Evolutionary conservation across 495 filamentous ascomycete species (phyloP).

Genomic region (Trichoderma asperelloides): DNA sequence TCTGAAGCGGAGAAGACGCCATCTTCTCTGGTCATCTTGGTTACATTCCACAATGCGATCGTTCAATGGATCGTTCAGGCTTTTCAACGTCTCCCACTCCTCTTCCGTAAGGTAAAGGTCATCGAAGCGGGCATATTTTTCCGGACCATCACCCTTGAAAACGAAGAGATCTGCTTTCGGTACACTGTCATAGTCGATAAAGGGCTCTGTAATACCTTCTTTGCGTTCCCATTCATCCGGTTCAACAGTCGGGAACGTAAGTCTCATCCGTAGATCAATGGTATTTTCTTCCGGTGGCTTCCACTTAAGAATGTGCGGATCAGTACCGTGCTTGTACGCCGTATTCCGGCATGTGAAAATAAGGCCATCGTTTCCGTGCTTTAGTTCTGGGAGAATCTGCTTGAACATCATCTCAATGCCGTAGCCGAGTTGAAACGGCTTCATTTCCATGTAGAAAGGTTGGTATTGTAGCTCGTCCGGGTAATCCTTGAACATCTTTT

Average conservation of each 20-base stretch:
- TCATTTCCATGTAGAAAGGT: slow-evolving; percentile 74
- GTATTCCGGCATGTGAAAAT: slow-evolving; percentile 89
- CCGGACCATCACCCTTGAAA: slow-evolving; percentile 39
- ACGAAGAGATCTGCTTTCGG: slow-evolving; percentile 41
- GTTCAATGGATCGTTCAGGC: slow-evolving; percentile 58
- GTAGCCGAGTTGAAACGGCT: slow-evolving; percentile 80
- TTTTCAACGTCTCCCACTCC: slow-evolving; percentile 81
- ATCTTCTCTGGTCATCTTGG: slow-evolving; percentile 60
- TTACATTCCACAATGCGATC: slow-evolving; percentile 82
- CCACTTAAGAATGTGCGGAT: slow-evolving; percentile 93
- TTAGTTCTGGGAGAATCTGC: slow-evolving; percentile 69
- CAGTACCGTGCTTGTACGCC: slow-evolving; percentile 81
- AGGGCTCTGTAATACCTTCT: slow-evolving; percentile 47
- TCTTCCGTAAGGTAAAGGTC: slow-evolving; percentile 58
- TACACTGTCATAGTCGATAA: slow-evolving; percentile 45
- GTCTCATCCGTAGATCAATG: slow-evolving; percentile 74
- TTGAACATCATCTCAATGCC: slow-evolving; percentile 85
- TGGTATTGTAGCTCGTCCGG: slow-evolving; percentile 61
- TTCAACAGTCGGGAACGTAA: slow-evolving; percentile 66
- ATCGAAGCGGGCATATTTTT: slow-evolving; percentile 50
- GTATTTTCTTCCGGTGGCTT: slow-evolving; percentile 90
- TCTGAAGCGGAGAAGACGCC: slow-evolving; percentile 78
- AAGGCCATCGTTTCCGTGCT: slow-evolving; percentile 89
- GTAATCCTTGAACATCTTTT: slow-evolving; percentile 55
- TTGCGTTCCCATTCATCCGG: slow-evolving; percentile 59